Evolutionary conservation across 176 grass and related monocot species (phyloP).

Genomic region (Aegilops longissima): DNA sequence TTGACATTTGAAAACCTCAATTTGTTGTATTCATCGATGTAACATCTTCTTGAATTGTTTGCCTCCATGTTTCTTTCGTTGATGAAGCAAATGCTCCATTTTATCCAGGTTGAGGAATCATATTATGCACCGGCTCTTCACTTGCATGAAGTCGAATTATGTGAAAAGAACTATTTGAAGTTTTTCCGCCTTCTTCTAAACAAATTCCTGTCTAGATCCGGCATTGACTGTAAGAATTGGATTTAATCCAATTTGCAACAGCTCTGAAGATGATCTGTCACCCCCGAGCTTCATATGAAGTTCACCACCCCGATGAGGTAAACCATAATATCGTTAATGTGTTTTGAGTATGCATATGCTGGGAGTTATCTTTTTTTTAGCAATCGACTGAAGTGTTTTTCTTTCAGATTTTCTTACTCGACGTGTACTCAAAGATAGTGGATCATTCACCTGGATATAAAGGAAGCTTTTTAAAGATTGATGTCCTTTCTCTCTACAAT

Average conservation of each 20-base stretch:
- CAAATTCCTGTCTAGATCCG: neutral
- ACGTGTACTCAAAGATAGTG: neutral
- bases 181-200: neutral
- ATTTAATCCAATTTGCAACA: neutral
- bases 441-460: neutral
- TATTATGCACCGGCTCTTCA: neutral
- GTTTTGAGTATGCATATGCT: neutral
- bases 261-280: neutral
- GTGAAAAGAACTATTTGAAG: neutral
- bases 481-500: neutral
- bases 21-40: neutral
- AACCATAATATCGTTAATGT: neutral
- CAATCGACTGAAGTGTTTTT: neutral
- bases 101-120: neutral
- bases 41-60: neutral
- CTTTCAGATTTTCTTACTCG: neutral
- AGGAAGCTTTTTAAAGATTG: neutral
- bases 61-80: neutral
- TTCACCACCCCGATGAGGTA: neutral
- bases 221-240: neutral
- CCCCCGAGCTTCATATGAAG: neutral
- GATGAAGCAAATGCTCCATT: conserved; percentile 8
- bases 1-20: neutral
- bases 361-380: neutral
- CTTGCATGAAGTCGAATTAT: neutral